A percentile compares a stretch with the other conserved stretches of the same genome.
phyloP scores from a whole-genome alignment of 768 basidiomycete genomes.

The Mycena venus region DNA sequence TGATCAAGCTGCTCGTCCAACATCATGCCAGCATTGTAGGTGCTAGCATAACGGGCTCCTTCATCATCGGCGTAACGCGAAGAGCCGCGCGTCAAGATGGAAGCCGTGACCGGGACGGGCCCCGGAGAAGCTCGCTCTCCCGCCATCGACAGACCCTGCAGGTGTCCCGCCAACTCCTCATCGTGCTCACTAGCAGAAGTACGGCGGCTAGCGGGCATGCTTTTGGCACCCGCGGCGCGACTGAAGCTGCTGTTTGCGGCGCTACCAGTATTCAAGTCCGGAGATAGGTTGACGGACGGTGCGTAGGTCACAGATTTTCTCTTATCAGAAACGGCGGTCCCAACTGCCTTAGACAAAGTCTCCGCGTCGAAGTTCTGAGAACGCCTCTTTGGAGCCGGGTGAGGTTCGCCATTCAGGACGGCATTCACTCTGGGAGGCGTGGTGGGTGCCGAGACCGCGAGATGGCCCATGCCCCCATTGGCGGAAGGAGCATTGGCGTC shows the following conservation, averaged over 20 bases:
- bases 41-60: constrained; percentile 68
- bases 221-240: constrained; percentile 84
- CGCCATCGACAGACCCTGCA: constrained; percentile 78
- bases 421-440: constrained; percentile 87
- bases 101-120: constrained; percentile 64
- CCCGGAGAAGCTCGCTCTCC: constrained; percentile 76
- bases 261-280: constrained; percentile 67
- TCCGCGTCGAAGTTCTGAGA: constrained; percentile 72
- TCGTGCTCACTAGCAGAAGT: constrained; percentile 91
- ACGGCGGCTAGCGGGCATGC: constrained; percentile 93
- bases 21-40: constrained; percentile 90
- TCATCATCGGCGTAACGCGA: constrained; percentile 72
- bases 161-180: constrained; percentile 82
- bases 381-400: constrained; percentile 56
- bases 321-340: constrained; percentile 76
- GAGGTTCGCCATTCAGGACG: constrained; percentile 71
- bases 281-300: constrained; percentile 80
- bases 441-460: constrained; percentile 91
- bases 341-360: constrained; percentile 76
- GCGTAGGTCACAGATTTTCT: constrained; percentile 91
- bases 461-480: constrained; percentile 71
- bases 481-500: constrained; percentile 62
- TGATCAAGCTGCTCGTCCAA: constrained; percentile 93
- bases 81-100: constrained; percentile 65
- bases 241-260: constrained; percentile 65